These are phyloP conservation scores for Sarocladium brachiariae DNA, from an alignment of 2,329 filamentous ascomycete genomes.

Conservation along the genomic window DNA sequence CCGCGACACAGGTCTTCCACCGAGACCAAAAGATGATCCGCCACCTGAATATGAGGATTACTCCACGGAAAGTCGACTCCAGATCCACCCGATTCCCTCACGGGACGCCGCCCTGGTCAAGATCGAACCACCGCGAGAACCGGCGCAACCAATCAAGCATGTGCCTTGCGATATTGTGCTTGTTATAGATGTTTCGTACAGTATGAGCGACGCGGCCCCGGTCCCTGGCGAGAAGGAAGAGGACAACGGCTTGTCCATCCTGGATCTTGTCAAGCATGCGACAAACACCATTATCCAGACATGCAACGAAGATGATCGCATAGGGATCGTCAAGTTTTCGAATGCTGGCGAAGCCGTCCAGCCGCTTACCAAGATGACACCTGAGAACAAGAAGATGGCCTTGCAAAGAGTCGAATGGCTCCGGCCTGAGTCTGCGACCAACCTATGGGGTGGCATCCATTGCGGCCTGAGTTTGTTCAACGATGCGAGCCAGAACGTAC, in stretches of 20 bases:
- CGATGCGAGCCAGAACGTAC: slow-evolving; percentile 29
- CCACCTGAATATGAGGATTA: slow-evolving; percentile 11
- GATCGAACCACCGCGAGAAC: slow-evolving; percentile 35
- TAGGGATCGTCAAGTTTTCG: slow-evolving; percentile 52
- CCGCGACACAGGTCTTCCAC: neutral
- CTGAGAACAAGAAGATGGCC: slow-evolving; percentile 35
- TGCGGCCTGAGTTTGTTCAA: slow-evolving; percentile 43
- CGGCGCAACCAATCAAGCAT: slow-evolving; percentile 25
- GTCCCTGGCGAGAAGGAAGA: slow-evolving; percentile 45
- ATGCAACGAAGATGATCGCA: slow-evolving; percentile 44
- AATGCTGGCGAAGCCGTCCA: slow-evolving; percentile 35
- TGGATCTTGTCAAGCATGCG: slow-evolving; percentile 56
- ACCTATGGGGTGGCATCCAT: slow-evolving; percentile 51
- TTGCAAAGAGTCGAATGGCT: slow-evolving; percentile 37
- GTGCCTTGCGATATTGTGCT: slow-evolving; percentile 54
- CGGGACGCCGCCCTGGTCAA: slow-evolving; percentile 37
- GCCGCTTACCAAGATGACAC: slow-evolving; percentile 39
- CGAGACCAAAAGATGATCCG: slow-evolving; percentile 12
- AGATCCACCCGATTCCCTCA: slow-evolving; percentile 32
- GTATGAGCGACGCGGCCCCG: slow-evolving; percentile 44
- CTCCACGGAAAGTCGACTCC: slow-evolving; percentile 14
- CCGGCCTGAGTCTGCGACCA: slow-evolving; percentile 34
- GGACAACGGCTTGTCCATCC: slow-evolving; percentile 42
- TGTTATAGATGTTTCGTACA: slow-evolving; percentile 54
- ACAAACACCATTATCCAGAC: slow-evolving; percentile 51